These are phyloP conservation scores for Paraurostyla sp. DNA, from an alignment of 73 alveolate species.

Conservation along the genomic window DNA sequence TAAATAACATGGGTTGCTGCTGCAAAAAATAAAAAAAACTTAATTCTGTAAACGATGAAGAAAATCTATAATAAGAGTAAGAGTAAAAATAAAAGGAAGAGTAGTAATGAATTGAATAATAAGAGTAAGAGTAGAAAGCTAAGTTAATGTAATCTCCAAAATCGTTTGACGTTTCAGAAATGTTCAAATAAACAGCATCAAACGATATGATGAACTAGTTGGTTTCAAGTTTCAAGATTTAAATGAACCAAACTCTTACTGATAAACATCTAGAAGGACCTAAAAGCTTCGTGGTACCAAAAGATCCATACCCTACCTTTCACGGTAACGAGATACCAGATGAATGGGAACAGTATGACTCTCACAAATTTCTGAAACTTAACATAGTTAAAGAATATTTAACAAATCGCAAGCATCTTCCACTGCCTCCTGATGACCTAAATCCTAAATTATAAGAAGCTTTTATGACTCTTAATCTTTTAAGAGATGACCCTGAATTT, in stretches of 20 bases:
- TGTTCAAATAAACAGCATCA: too few species aligned
- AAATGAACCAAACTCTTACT: too few species aligned
- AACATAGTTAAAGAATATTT: background rate
- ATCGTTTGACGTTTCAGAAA: too few species aligned
- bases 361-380: background rate
- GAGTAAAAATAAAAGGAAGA: too few species aligned
- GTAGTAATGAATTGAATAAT: too few species aligned
- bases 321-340: background rate
- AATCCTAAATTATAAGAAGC: background rate
- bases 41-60: too few species aligned
- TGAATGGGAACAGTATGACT: conserved; percentile 11
- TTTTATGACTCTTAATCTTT: conserved; percentile 5
- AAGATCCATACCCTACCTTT: background rate
- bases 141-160: too few species aligned
- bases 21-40: background rate
- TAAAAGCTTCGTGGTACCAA: background rate
- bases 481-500: conserved; percentile 18
- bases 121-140: too few species aligned
- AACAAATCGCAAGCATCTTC: background rate
- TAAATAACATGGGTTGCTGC: background rate
- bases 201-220: too few species aligned
- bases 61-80: too few species aligned
- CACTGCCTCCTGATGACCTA: conserved; percentile 1
- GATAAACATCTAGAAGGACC: background rate
- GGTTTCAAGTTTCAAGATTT: too few species aligned